Base-by-base conservation (phyloP, 164 flowering plant genomes). In the Nelumbo lutea region DNA sequence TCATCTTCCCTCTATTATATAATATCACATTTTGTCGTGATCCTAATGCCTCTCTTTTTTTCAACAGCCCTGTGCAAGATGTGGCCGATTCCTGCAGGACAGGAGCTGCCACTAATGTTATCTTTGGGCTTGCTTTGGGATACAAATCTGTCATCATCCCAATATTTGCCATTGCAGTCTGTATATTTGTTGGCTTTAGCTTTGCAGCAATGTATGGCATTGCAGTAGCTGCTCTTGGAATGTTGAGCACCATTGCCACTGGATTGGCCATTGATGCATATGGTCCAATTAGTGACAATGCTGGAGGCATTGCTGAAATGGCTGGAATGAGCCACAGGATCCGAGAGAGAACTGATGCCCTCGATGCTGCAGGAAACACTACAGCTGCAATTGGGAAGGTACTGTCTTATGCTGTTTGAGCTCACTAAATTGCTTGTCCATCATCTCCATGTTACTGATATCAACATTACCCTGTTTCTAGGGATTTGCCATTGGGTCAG, bases 351-450 rank as follows among this genome's bases (percentile, higher is more conserved):
- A 88, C 92, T 61, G 92, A 88, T 80, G 90, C 89, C 42, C 88
- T 87, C 69, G 91, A 85, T 78, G 90, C 90, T 69, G 90, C 88
- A 5, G 90, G 90, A 68, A 87, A 87, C 82, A 87, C 91, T 61
- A 87, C 91, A 56, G 91, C 91, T 46, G 91, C 91, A n/a, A 87
- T 87, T 75, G 91, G 91, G 59, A 87, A 87, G 90, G 90, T 84
- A 59, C 63, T 52, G 6, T 50, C 2, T 48, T 38, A 6, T 61
- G 13, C 27, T 10, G 4, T 60, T 9, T 2, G 13, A 9, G 5
- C 3, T 38, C 5, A 60, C 10, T 9, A n/a, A 7, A 60, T 15
- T 39, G 13, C 8, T n/a, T 61, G 39, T 61, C 46, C 42, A 44
- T 61, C 42, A 8, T 4, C 42, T 39, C 13, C 39, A 2, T 9